These are phyloP conservation scores for Fusarium sp. DNA, from an alignment of 2,329 filamentous ascomycete genomes.

Conservation along the genomic window DNA sequence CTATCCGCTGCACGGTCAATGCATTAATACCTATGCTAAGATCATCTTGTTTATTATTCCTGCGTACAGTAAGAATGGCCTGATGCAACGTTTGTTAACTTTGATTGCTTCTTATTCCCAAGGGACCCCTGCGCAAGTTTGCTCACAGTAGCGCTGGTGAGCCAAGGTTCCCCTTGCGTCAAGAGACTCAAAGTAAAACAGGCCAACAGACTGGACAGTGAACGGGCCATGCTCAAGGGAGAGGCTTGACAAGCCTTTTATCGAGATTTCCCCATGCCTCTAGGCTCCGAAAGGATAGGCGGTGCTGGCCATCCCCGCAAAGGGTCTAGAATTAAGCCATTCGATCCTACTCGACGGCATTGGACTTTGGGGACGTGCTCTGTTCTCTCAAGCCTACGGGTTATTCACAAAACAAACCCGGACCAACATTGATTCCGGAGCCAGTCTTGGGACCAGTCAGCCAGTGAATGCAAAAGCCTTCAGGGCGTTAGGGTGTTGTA, in stretches of 20 bases:
- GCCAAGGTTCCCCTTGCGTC: background rate
- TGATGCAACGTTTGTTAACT: background rate
- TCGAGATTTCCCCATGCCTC: constrained; percentile 3
- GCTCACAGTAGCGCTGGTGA: background rate
- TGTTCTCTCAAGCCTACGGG: background rate
- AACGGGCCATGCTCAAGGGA: background rate
- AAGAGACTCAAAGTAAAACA: too few relatives aligned
- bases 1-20: background rate
- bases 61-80: background rate
- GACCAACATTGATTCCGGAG: background rate
- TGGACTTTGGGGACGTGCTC: background rate
- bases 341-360: constrained; percentile 4
- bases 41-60: background rate
- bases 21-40: too few relatives aligned
- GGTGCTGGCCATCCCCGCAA: constrained; percentile 28
- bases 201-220: background rate
- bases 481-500: too few relatives aligned
- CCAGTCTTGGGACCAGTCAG: too few relatives aligned
- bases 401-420: background rate
- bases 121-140: constrained; percentile 1
- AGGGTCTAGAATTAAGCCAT: constrained; percentile 34
- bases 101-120: background rate
- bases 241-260: constrained; percentile 1
- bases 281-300: background rate
- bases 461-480: too few relatives aligned